Base-by-base conservation (phyloP, 371 early-diverging fungal genomes). In the Synchytrium microbalum region DNA sequence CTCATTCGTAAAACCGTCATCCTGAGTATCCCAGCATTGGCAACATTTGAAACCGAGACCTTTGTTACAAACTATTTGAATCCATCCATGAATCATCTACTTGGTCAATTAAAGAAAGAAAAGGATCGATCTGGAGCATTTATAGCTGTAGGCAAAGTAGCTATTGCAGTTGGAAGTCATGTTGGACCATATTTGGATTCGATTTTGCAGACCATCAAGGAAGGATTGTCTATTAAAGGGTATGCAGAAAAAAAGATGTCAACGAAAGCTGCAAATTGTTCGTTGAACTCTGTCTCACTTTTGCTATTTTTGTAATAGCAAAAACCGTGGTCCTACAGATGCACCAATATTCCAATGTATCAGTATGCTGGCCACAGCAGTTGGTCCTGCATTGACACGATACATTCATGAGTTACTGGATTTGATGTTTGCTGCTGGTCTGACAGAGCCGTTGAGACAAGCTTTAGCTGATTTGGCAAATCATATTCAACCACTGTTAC, bases 321-420 rank as follows among this genome's bases (percentile, higher is more conserved):
- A 86, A 26, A 79, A 79, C 24, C 24, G 29, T 24, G 56, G 24
- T 10, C 24, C 56, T 10, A 69, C 33, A 0, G 92, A 92, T 64
- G 76, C 84, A 1, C 83, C 91, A 2, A 80, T 89, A 0, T 92
- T 93, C 67, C 76, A 85, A 64, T 94, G 95, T 67, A 87, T 95
- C 59, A 86, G 89, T 38, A 88, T 88, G 85, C 79, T 96, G 52
- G 93, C 96, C 1, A 79, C 76, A 1, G 92, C 96, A 2, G 89
- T 96, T 54, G 96, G 95, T 19, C 93, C 89, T 33, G 88, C 88
- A 0, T 75, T 96, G 60, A 90, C 70, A 0, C 88, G 86, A 67
- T 81, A 94, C 68, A 80, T 95, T 74, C 89, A 89, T 64, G 93
- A 92, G 33, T 69, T 96, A 3, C 71, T 96, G 62, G 95, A 94